Evolutionary conservation across 2,329 filamentous ascomycete species (phyloP).

Genomic region (Phyllosticta ampelicida): DNA sequence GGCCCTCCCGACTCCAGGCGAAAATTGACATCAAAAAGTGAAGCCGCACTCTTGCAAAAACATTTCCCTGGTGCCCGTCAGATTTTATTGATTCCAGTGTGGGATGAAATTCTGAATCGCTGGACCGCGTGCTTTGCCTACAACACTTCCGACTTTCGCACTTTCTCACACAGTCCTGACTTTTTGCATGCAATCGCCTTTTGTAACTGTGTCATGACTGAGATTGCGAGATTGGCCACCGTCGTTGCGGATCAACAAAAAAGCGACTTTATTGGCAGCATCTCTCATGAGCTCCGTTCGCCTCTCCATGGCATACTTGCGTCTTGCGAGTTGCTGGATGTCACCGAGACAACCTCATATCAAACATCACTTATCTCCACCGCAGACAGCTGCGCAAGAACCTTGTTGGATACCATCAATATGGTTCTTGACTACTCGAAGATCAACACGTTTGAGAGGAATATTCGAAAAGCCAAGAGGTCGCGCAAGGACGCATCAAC

Average conservation of each 20-base stretch:
- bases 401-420: constrained; percentile 40
- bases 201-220: constrained; percentile 32
- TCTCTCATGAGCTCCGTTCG: constrained; percentile 43
- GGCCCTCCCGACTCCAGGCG: neutral
- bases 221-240: constrained; percentile 30
- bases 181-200: constrained; percentile 32
- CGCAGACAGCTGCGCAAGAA: constrained; percentile 40
- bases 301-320: constrained; percentile 31
- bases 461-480: constrained; percentile 19
- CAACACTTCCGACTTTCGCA: constrained; percentile 21
- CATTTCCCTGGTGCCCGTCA: constrained; percentile 39
- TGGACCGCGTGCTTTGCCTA: constrained; percentile 39
- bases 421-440: constrained; percentile 36
- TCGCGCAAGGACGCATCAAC: constrained; percentile 12
- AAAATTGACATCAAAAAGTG: constrained; percentile 16
- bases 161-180: constrained; percentile 27
- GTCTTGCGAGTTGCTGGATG: constrained; percentile 40
- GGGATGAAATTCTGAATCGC: constrained; percentile 38
- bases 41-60: constrained; percentile 31
- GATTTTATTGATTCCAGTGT: constrained; percentile 41
- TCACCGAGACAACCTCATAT: constrained; percentile 31
- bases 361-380: constrained; percentile 37
- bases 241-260: constrained; percentile 37
- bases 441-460: constrained; percentile 31
- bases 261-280: constrained; percentile 41